Evolutionary conservation across 352 stramenopile genomes (phyloP), one percentile per base, ranked within the genome.

Genomic region (Phytophthora tentaculata): DNA sequence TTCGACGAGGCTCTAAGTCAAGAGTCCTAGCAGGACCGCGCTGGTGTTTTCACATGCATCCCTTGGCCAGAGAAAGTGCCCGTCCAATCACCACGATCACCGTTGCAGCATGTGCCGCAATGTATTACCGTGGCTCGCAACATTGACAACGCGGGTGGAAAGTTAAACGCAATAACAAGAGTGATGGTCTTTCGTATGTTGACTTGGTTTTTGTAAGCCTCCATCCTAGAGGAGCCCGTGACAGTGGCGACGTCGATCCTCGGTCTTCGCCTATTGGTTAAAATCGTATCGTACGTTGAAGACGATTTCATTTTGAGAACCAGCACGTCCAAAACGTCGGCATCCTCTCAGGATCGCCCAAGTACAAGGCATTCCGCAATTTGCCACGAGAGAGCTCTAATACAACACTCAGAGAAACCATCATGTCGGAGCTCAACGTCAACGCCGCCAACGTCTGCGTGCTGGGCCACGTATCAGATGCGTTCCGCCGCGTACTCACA

Each of bases 401-500:
- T 13, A 17, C n/a, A 28, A 39, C 10, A 39, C 43, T 56, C 37
- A 24, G 6, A 56, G 28, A 53, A 54, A 47, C 41, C 50, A 61
- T 49, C 44, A 89, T 89, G 80, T 73, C 80, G 32, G 73, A 86
- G 44, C 76, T 88, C 28, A 66, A 77, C 50, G 60, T 80, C 55
- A 72, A 67, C 43, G 71, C 83, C 48, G 72, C 80, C 59, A 81
- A 89, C 72, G 86, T 98, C 49, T 89, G 92, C 71, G 90, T 95
- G 48, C 81, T 97, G 45, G 87, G 90, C 61, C 83, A 84, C 65
- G 82, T 91, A 28, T 88, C 81, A n/a, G 88, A 94, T 59, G 69
- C 65, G 6, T 93, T 91, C 70, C 76, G 79, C 59, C 86, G 90
- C 52, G 92, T 98, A 49, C 76, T 98, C 39, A 97, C 91, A 20